phyloP scores from a whole-genome alignment of 768 basidiomycete genomes.

The Suillus subluteus region DNA sequence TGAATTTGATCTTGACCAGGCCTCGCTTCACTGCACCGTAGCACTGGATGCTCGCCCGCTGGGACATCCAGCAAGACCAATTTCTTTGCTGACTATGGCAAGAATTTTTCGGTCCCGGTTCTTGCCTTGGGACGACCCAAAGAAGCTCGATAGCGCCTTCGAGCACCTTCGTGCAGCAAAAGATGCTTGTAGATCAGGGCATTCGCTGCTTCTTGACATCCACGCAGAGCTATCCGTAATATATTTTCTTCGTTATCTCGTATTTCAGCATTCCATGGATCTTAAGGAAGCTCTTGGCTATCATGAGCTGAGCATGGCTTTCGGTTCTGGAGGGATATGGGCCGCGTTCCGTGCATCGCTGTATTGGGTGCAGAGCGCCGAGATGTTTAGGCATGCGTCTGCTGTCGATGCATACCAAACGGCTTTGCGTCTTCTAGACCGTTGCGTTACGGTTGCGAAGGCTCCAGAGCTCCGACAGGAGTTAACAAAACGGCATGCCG shows the following conservation, averaged over 20 bases:
- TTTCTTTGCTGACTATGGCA: slow-evolving; percentile 25
- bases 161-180: slow-evolving; percentile 29
- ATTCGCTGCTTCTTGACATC: slow-evolving; percentile 27
- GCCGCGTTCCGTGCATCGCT: slow-evolving; percentile 21
- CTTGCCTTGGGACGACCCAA: slow-evolving; percentile 24
- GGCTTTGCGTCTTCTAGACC: slow-evolving; percentile 22
- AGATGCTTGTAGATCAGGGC: slow-evolving; percentile 22
- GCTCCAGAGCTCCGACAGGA: slow-evolving; percentile 19
- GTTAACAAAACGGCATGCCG: slow-evolving; percentile 18
- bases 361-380: slow-evolving; percentile 26
- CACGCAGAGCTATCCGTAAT: slow-evolving; percentile 25
- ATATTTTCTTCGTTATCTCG: slow-evolving; percentile 29
- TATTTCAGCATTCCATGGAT: slow-evolving; percentile 22
- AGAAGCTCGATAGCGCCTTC: slow-evolving; percentile 31
- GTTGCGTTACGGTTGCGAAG: slow-evolving; percentile 22
- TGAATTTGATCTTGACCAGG: slow-evolving; percentile 33
- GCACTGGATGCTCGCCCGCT: slow-evolving; percentile 9
- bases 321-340: slow-evolving; percentile 23
- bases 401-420: slow-evolving; percentile 21
- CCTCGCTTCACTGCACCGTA: slow-evolving; percentile 22
- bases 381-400: slow-evolving; percentile 23
- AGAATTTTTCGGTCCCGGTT: slow-evolving; percentile 27
- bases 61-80: slow-evolving; percentile 19
- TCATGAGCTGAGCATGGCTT: slow-evolving; percentile 21
- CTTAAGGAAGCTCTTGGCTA: slow-evolving; percentile 28